These are phyloP conservation scores for Juncus inflexus DNA, from an alignment of 176 grass and related monocot species.

Conservation along the genomic window DNA sequence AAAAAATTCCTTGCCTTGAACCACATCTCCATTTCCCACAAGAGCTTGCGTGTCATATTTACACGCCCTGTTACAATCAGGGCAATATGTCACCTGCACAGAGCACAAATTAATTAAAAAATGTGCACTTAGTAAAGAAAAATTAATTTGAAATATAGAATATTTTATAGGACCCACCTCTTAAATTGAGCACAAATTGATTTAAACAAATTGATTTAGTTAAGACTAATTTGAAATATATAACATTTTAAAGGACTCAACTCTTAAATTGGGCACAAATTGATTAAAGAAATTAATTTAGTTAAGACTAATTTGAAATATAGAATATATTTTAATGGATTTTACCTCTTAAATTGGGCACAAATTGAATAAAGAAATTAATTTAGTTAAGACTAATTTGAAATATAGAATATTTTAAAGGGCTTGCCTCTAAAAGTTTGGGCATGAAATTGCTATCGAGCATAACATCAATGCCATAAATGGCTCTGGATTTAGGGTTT, in stretches of 20 bases:
- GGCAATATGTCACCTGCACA: conserved; percentile 92
- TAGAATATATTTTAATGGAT: too few species aligned
- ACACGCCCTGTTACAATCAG: conserved; percentile 82
- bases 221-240: too few species aligned
- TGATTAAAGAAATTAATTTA: too few species aligned
- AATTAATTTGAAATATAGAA: too few species aligned
- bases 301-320: too few species aligned
- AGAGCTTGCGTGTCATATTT: conserved; percentile 69
- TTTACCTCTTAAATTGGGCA: too few species aligned
- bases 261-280: conserved; percentile 86
- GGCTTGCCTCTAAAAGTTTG: conserved; percentile 78
- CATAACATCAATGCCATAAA: conserved; percentile 93
- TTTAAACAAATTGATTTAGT: too few species aligned
- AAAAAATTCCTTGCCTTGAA: conserved; percentile 69
- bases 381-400: too few species aligned
- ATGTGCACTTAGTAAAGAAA: too few species aligned
- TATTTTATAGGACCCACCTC: too few species aligned
- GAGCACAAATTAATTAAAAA: neutral
- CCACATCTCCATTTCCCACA: conserved; percentile 20
- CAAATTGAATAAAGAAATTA: too few species aligned
- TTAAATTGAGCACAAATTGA: too few species aligned
- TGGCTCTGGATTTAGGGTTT: conserved; percentile 62
- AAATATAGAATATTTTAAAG: neutral
- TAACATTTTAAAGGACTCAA: conserved; percentile 22
- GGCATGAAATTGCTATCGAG: conserved; percentile 70